Evolutionary conservation across 352 stramenopile species (phyloP).

Genomic region (Pythium sp.): DNA sequence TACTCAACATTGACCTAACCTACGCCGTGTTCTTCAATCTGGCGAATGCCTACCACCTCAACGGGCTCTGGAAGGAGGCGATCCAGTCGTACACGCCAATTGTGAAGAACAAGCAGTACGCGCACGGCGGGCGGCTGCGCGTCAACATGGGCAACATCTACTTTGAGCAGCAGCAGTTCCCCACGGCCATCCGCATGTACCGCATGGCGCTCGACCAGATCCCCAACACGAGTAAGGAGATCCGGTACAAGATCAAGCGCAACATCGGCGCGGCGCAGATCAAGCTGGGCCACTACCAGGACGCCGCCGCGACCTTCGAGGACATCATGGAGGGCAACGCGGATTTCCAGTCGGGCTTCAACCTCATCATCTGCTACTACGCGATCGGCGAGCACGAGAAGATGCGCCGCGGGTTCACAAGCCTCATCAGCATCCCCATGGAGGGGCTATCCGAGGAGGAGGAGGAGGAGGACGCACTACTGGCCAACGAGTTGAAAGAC

Average conservation of each 20-base stretch:
- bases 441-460: conserved; percentile 81
- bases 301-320: conserved; percentile 94
- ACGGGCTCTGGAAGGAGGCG: conserved; percentile 93
- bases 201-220: conserved; percentile 97
- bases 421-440: conserved; percentile 90
- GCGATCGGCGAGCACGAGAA: conserved; percentile 94
- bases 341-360: conserved; percentile 96
- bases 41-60: conserved; percentile 91
- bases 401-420: conserved; percentile 92
- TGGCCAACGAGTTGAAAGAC: conserved; percentile 48
- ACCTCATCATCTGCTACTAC: conserved; percentile 97
- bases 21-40: conserved; percentile 96
- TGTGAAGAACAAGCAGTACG: conserved; percentile 96
- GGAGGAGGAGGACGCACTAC: conserved; percentile 74
- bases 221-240: conserved; percentile 91
- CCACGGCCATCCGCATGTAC: conserved; percentile 96
- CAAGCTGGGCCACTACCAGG: conserved; percentile 91
- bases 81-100: conserved; percentile 94
- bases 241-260: conserved; percentile 95
- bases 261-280: conserved; percentile 97
- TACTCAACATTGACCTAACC: conserved; percentile 93
- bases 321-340: conserved; percentile 92
- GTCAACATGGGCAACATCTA: conserved; percentile 99
- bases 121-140: conserved; percentile 85
- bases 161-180: conserved; percentile 93